Conservation (phyloP, 2,329 filamentous ascomycete genomes). For the Fusarium sp. region DNA sequence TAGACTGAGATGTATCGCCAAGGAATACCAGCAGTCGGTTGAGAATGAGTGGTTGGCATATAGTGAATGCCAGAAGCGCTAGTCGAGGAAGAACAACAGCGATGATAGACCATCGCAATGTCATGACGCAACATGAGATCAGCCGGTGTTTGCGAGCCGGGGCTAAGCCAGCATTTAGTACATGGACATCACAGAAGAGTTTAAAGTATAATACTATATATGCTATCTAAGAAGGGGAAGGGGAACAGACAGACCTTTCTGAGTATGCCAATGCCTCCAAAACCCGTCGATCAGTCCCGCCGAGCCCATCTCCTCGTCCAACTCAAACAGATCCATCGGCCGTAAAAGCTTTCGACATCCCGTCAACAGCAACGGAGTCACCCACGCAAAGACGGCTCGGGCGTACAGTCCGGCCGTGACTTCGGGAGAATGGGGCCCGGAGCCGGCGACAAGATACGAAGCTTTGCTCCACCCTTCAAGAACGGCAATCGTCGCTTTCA, state of each 20-base stretch:
- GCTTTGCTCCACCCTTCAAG: constrained; percentile 53
- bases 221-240: constrained; percentile 12
- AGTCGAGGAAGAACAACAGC: constrained; percentile 46
- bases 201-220: constrained; percentile 10
- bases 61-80: constrained; percentile 47
- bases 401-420: constrained; percentile 51
- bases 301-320: constrained; percentile 48
- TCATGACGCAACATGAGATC: constrained; percentile 40
- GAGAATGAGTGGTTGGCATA: constrained; percentile 51
- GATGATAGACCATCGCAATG: constrained; percentile 44
- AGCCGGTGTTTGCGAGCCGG: constrained; percentile 37
- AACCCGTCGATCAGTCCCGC: constrained; percentile 44
- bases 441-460: constrained; percentile 42
- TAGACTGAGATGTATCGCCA: constrained; percentile 35
- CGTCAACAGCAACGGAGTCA: constrained; percentile 48
- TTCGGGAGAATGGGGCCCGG: constrained; percentile 48
- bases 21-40: constrained; percentile 47
- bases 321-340: constrained; percentile 47
- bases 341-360: constrained; percentile 49
- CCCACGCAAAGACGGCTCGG: constrained; percentile 51
- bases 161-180: constrained; percentile 32
- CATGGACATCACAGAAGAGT: constrained; percentile 24
- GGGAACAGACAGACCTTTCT: constrained; percentile 35
- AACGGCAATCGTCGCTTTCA: constrained; percentile 49
- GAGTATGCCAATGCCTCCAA: constrained; percentile 43